A percentile compares a stretch with the other conserved stretches of the same genome.
These are phyloP conservation scores for Candida germanica DNA, from an alignment of 805 yeast genomes.

Conservation along the genomic window DNA sequence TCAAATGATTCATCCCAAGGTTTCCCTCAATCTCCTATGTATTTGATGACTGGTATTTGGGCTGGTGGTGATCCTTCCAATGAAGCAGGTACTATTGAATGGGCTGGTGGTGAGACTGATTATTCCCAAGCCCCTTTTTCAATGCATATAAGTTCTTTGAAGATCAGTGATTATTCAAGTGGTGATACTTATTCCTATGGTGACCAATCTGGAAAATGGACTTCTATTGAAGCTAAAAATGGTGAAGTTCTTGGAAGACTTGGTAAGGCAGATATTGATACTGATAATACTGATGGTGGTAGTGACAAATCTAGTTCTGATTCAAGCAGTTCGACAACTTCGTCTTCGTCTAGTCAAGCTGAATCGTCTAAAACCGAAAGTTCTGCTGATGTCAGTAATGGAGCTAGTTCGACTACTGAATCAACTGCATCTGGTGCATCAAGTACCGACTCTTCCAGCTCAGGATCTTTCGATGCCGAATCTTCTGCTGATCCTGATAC, in stretches of 20 bases:
- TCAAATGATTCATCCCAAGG: slow-evolving; percentile 53
- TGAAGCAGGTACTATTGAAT: slow-evolving; percentile 64
- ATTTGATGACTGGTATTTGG: slow-evolving; percentile 64
- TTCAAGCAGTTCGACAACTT: background rate
- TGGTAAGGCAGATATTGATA: slow-evolving; percentile 32
- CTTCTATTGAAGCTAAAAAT: slow-evolving; percentile 53
- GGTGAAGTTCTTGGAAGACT: slow-evolving; percentile 62
- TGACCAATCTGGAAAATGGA: slow-evolving; percentile 55
- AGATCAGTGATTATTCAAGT: slow-evolving; percentile 62
- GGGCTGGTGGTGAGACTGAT: slow-evolving; percentile 78
- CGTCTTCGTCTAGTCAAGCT: background rate
- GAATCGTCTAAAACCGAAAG: background rate
- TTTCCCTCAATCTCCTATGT: slow-evolving; percentile 87
- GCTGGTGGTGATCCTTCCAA: slow-evolving; percentile 74
- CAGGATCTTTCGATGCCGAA: background rate
- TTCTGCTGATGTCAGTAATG: too few species aligned
- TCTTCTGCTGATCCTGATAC: background rate
- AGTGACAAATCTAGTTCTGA: background rate
- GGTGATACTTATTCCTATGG: slow-evolving; percentile 55
- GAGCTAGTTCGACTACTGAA: background rate
- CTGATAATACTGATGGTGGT: slow-evolving; percentile 20
- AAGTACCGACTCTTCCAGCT: background rate
- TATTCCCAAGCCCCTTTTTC: slow-evolving; percentile 62
- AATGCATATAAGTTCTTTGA: slow-evolving; percentile 55
- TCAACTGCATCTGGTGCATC: background rate